Evolutionary conservation across 78 protist species (phyloP), one percentile per base, ranked within the genome.

Genomic region (Dictyostelium capitatum): DNA sequence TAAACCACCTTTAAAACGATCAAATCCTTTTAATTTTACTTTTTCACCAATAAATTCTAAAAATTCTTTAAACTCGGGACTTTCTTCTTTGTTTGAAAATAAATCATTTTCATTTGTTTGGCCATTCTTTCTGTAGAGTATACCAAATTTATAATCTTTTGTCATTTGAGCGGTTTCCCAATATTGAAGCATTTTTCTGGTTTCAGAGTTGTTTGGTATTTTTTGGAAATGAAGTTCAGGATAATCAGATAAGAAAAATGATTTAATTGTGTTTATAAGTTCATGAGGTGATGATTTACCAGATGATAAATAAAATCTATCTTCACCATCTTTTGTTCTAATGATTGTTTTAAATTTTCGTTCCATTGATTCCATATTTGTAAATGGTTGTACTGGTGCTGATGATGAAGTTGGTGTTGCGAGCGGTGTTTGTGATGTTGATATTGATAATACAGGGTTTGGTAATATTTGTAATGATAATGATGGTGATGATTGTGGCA

Each of bases 41-140:
- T 53, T 73, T 43, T 72, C 81, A 28, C 97, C 97, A 53, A 95
- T 74, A 32, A 95, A 95, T 28, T 95, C 95, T 3, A 95, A 83
- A 57, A 95, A 95, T 56, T 81, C 95, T 46, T 89, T 32, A 11
- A 69, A 94, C 17, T 89, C 95, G 4, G 41, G 41, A 62, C 83
- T 67, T 65, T 74, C 89, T 15, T 65, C 67, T 37, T 30, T 50
- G 7, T 94, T 94, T 3, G 93, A 77, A 43, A 94, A 94, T 70
- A 94, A 65, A 54, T 79, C 94, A 79, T 94, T 87, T 43, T 94
- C 96, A 28, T 80, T 85, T n/a, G 75, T 43, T 82, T 87, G 89
- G 47, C 74, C 78, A 19, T 56, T 48, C 89, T 82, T 82, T 64
- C 89, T 30, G n/a, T 89, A 94, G 12, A 94, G 89, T 14, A 94